These are phyloP conservation scores for Cucurbita ficifolia DNA, from an alignment of 306 rosid genomes.

Conservation along the genomic window DNA sequence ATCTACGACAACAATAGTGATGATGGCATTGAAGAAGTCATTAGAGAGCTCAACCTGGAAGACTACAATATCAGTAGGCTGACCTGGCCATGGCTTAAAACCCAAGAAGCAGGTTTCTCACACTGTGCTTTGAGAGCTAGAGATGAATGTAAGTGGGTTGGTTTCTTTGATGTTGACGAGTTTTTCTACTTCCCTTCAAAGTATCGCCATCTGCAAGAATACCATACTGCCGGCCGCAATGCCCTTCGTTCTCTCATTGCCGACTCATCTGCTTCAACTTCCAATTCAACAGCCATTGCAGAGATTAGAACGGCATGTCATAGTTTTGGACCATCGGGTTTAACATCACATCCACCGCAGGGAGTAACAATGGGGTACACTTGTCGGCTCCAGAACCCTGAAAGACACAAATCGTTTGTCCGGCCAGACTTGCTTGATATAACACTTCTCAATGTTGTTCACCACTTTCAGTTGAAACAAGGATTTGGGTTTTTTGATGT, in stretches of 20 bases:
- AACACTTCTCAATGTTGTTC: conserved; percentile 75
- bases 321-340: conserved; percentile 89
- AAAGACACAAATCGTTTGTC: conserved; percentile 80
- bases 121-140: conserved; percentile 78
- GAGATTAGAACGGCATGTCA: conserved; percentile 80
- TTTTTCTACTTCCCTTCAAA: conserved; percentile 57
- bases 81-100: conserved; percentile 93
- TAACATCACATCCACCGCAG: conserved; percentile 38
- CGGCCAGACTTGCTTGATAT: conserved; percentile 51
- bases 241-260: conserved; percentile 36
- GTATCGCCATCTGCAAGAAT: conserved; percentile 16
- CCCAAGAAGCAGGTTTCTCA: conserved; percentile 95
- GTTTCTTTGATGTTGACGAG: conserved; percentile 91
- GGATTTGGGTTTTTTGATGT: conserved; percentile 32
- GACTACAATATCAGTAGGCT: conserved; percentile 53
- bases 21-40: conserved; percentile 47
- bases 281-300: conserved; percentile 25
- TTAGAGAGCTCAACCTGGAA: conserved; percentile 36
- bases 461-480: conserved; percentile 59
- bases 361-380: conserved; percentile 78
- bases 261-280: conserved; percentile 27
- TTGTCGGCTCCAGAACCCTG: conserved; percentile 57
- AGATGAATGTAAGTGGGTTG: conserved; percentile 84
- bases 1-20: conserved; percentile 91
- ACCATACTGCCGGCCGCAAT: conserved; percentile 41